Conservation (phyloP, 805 yeast genomes). For the Candida nitratophila region DNA sequence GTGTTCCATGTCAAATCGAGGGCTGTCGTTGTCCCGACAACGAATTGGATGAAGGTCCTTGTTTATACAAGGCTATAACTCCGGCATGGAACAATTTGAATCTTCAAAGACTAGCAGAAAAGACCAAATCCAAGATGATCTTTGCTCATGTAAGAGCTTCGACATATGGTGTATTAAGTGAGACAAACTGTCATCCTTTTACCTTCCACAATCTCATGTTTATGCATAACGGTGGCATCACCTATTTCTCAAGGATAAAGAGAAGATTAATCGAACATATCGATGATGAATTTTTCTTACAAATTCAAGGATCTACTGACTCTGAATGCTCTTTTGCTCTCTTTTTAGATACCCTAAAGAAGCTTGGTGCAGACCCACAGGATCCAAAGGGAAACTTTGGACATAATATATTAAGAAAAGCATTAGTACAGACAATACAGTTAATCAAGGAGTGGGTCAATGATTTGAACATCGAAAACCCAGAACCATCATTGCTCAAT, state of each 20-base stretch:
- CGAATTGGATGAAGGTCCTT: conserved; percentile 45
- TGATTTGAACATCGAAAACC: conserved; percentile 37
- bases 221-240: conserved; percentile 95
- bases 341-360: conserved; percentile 67
- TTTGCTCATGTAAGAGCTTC: conserved; percentile 97
- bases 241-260: conserved; percentile 68
- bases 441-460: conserved; percentile 74
- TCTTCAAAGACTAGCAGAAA: conserved; percentile 75
- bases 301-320: conserved; percentile 90
- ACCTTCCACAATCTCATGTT: conserved; percentile 81
- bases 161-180: conserved; percentile 89
- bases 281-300: conserved; percentile 70
- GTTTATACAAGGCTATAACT: conserved; percentile 90
- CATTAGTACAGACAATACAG: conserved; percentile 67
- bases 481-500: conserved; percentile 80
- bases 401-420: conserved; percentile 54
- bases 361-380: conserved; percentile 69
- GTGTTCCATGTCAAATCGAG: background rate
- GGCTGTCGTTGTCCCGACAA: background rate
- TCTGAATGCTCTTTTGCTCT: conserved; percentile 93
- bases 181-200: conserved; percentile 97
- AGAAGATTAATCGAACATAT: conserved; percentile 64
- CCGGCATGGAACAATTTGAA: conserved; percentile 98
- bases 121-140: conserved; percentile 76
- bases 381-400: conserved; percentile 39